Conservation (phyloP, 495 filamentous ascomycete species). For the Xylaria grammica region DNA sequence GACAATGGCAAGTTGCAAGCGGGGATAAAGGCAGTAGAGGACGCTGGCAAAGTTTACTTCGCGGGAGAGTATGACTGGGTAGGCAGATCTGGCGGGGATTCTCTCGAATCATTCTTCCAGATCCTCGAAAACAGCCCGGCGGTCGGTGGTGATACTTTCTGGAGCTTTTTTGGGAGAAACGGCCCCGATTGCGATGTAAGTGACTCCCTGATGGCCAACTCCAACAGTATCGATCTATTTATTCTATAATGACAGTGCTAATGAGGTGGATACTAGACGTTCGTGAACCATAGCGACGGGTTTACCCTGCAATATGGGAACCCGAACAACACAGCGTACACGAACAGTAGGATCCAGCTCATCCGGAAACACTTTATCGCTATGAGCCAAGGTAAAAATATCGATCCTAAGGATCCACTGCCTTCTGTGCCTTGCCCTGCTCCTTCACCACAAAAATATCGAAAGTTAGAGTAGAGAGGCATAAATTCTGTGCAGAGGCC, state of each 20-base stretch:
- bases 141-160: slow-evolving; percentile 53
- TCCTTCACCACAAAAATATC: slow-evolving; percentile 21
- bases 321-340: slow-evolving; percentile 48
- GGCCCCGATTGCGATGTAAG: slow-evolving; percentile 55
- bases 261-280: slow-evolving; percentile 32
- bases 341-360: slow-evolving; percentile 46
- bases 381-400: slow-evolving; percentile 41
- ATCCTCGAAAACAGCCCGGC: slow-evolving; percentile 49
- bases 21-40: slow-evolving; percentile 47
- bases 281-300: slow-evolving; percentile 49
- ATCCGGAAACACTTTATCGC: slow-evolving; percentile 52
- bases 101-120: slow-evolving; percentile 49
- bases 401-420: slow-evolving; percentile 31
- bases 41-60: slow-evolving; percentile 51
- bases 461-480: not conserved
- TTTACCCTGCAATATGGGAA: slow-evolving; percentile 56
- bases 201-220: not conserved
- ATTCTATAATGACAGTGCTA: not conserved
- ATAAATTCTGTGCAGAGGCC: not conserved
- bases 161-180: slow-evolving; percentile 59
- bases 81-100: slow-evolving; percentile 37
- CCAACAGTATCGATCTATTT: not conserved
- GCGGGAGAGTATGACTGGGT: slow-evolving; percentile 62
- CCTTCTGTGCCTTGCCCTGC: slow-evolving; percentile 39
- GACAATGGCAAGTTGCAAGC: slow-evolving; percentile 47